phyloP scores from a whole-genome alignment of 495 filamentous ascomycete species.

The Penicillium tannophilum region DNA sequence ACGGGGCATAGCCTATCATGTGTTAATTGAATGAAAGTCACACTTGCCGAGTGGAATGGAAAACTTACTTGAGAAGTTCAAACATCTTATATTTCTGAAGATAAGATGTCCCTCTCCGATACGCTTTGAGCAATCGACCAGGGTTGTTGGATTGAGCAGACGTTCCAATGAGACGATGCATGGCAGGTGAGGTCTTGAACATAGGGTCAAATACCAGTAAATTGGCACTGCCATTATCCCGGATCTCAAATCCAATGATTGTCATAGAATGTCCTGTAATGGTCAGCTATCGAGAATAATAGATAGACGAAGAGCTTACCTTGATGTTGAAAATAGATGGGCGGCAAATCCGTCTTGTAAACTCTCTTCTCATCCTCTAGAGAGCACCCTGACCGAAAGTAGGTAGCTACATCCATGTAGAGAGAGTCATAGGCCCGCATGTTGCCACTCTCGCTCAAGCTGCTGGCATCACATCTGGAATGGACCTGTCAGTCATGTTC shows the following conservation, averaged over 20 bases:
- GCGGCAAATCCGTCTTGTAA: slow-evolving; percentile 67
- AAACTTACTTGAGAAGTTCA: slow-evolving; percentile 72
- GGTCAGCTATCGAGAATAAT: neutral
- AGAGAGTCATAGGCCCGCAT: slow-evolving; percentile 57
- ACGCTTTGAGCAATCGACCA: slow-evolving; percentile 63
- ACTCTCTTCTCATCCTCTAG: slow-evolving; percentile 53
- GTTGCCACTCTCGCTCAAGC: slow-evolving; percentile 42
- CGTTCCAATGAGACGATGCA: slow-evolving; percentile 57
- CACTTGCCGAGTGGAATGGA: neutral
- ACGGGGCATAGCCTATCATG: slow-evolving; percentile 9
- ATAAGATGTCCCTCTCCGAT: slow-evolving; percentile 68
- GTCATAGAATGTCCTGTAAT: slow-evolving; percentile 82
- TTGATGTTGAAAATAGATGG: slow-evolving; percentile 89
- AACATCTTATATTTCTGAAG: slow-evolving; percentile 72
- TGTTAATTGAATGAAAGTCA: neutral
- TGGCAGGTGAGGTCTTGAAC: slow-evolving; percentile 67
- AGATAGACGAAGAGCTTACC: slow-evolving; percentile 42
- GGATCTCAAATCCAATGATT: slow-evolving; percentile 81
- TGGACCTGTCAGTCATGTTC: slow-evolving; percentile 7
- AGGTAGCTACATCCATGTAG: slow-evolving; percentile 67
- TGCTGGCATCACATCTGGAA: slow-evolving; percentile 54
- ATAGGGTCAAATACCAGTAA: slow-evolving; percentile 90
- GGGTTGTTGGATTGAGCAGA: slow-evolving; percentile 49
- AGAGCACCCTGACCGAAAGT: slow-evolving; percentile 62
- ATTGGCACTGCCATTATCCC: slow-evolving; percentile 63